Percentiles rank a stretch among this genome's conserved stretches.
phyloP scores from a whole-genome alignment of 257 asterid species.

The Rhazya stricta region DNA sequence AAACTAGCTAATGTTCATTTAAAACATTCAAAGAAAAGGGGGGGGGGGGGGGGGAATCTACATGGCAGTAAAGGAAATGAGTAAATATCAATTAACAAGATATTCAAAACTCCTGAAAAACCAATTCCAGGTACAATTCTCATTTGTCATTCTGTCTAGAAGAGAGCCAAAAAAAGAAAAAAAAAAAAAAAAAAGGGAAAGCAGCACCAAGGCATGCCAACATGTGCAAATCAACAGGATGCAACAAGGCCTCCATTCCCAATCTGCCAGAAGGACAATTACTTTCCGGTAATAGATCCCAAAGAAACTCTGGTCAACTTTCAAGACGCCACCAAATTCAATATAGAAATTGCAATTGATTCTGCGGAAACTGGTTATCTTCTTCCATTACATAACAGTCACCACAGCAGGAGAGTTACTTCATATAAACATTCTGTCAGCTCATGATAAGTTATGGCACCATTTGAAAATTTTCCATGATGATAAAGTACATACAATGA shows the following conservation, averaged over 20 bases:
- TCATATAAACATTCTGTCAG: not conserved
- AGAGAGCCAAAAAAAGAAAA: too few relatives aligned
- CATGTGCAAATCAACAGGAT: not conserved
- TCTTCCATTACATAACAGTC: not conserved
- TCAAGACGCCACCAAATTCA: not conserved
- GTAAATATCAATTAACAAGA: not conserved
- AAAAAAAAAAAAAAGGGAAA: not conserved
- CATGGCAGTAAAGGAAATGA: not conserved
- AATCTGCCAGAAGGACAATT: not conserved
- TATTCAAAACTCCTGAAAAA: not conserved
- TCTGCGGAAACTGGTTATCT: not conserved
- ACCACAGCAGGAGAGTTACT: not conserved
- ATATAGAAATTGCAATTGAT: not conserved
- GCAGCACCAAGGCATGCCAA: not conserved
- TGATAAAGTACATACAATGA: not conserved
- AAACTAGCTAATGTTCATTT: not conserved
- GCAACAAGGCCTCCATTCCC: not conserved
- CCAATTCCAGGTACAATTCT: not conserved
- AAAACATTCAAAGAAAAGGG: too few relatives aligned
- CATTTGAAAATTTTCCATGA: not conserved
- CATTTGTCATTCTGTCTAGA: not conserved
- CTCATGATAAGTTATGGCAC: not conserved
- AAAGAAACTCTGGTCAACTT: not conserved
- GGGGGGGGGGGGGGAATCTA: too few relatives aligned
- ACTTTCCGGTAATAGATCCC: not conserved